phyloP scores from a whole-genome alignment of 495 filamentous ascomycete species.

The Aspergillus cavernicola region DNA sequence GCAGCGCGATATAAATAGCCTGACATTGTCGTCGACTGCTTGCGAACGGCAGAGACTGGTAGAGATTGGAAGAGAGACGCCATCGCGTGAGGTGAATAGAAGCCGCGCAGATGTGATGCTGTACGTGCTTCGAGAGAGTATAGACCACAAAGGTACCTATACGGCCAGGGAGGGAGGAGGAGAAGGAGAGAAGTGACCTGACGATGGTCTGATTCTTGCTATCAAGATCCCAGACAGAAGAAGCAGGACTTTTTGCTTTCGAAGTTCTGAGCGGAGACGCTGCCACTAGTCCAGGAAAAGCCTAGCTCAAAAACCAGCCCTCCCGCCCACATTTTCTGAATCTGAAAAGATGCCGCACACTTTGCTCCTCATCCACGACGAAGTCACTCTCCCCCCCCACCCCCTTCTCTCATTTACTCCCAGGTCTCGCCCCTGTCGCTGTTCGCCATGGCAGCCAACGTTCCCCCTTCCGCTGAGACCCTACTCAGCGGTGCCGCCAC shows the following conservation, averaged over 20 bases:
- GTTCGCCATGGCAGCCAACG: slow-evolving; percentile 64
- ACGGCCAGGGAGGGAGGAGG: background rate
- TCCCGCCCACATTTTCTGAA: slow-evolving; percentile 44
- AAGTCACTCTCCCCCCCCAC: slow-evolving; percentile 11
- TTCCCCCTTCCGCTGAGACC: slow-evolving; percentile 48
- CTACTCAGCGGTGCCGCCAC: slow-evolving; percentile 52
- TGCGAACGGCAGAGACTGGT: slow-evolving; percentile 35
- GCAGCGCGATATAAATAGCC: slow-evolving; percentile 21
- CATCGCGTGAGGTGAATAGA: slow-evolving; percentile 22
- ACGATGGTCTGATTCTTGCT: slow-evolving; percentile 15
- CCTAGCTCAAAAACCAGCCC: slow-evolving; percentile 35
- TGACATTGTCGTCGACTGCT: slow-evolving; percentile 29
- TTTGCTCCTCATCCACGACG: slow-evolving; percentile 13
- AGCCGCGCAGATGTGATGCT: background rate
- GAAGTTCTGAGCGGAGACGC: slow-evolving; percentile 22
- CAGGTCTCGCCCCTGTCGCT: slow-evolving; percentile 16
- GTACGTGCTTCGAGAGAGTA: background rate
- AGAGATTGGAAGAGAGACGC: slow-evolving; percentile 34
- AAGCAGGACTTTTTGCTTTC: slow-evolving; percentile 25
- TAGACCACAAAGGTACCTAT: slow-evolving; percentile 4
- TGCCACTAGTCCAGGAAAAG: slow-evolving; percentile 23
- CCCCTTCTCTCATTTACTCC: slow-evolving; percentile 15
- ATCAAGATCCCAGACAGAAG: slow-evolving; percentile 1
- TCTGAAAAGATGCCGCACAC: slow-evolving; percentile 28
- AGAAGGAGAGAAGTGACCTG: slow-evolving; percentile 9